Conservation (phyloP, 2,329 filamentous ascomycete species). For the Zasmidium cellare region DNA sequence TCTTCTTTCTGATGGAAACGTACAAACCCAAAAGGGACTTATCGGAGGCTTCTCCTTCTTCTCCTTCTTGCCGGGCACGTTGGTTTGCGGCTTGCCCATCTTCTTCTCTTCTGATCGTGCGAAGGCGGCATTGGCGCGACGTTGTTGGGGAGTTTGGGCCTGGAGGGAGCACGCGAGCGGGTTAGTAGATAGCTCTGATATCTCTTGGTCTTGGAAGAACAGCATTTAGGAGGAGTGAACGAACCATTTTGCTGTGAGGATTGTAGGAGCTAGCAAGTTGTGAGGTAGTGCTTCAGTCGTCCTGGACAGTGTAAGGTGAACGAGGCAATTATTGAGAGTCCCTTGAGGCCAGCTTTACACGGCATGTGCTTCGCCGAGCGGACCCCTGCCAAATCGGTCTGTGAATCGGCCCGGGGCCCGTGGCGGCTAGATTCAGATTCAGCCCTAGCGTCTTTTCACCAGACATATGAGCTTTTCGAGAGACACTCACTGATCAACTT, state of each 20-base stretch:
- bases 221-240: too few relatives aligned
- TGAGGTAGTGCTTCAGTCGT: not conserved
- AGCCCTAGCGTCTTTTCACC: not conserved
- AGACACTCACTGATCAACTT: too few relatives aligned
- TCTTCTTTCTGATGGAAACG: slow-evolving; percentile 30
- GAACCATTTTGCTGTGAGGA: slow-evolving; percentile 6
- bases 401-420: not conserved
- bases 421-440: not conserved
- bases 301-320: not conserved
- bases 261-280: not conserved
- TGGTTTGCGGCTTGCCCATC: slow-evolving; percentile 64
- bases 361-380: not conserved
- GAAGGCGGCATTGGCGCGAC: slow-evolving; percentile 77
- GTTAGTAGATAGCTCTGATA: not conserved
- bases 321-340: not conserved
- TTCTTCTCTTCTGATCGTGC: slow-evolving; percentile 70
- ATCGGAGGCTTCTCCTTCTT: slow-evolving; percentile 48
- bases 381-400: not conserved
- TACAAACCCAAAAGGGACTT: slow-evolving; percentile 61
- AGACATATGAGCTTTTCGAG: not conserved
- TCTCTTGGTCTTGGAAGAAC: slow-evolving; percentile 37
- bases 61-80: slow-evolving; percentile 41
- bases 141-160: slow-evolving; percentile 84
- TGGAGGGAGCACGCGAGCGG: not conserved
- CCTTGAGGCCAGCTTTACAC: not conserved